These are phyloP conservation scores for Prunus campanulata DNA, from an alignment of 306 rosid genomes.

Conservation along the genomic window DNA sequence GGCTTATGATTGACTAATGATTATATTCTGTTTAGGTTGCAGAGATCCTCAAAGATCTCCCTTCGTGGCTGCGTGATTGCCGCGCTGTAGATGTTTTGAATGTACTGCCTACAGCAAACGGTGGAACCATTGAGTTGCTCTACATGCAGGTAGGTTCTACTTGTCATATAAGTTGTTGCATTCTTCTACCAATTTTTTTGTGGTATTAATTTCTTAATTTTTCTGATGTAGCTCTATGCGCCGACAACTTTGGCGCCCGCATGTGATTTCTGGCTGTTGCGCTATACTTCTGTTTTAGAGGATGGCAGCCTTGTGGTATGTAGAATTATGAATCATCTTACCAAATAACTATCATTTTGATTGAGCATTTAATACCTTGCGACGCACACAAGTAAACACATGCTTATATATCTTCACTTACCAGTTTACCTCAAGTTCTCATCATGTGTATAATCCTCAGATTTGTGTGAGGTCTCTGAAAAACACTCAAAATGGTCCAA, in stretches of 20 bases:
- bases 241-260: constrained; percentile 96
- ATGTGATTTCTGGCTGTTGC: constrained; percentile 94
- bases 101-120: constrained; percentile 93
- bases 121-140: constrained; percentile 99
- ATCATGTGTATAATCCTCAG: constrained; percentile 33
- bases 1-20: constrained; percentile 13
- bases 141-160: constrained; percentile 79
- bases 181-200: constrained; percentile 4
- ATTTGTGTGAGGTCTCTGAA: constrained; percentile 92
- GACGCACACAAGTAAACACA: not conserved
- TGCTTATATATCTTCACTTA: not conserved
- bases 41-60: constrained; percentile 97
- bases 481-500: constrained; percentile 92
- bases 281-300: constrained; percentile 90
- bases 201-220: not conserved
- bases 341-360: not conserved
- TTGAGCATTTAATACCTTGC: not conserved
- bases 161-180: not conserved
- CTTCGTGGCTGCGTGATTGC: constrained; percentile 95
- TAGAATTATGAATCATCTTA: constrained; percentile 11
- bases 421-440: constrained; percentile 5
- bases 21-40: constrained; percentile 64
- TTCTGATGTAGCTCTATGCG: constrained; percentile 68
- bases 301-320: constrained; percentile 96
- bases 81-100: constrained; percentile 94